Evolutionary conservation across 2,329 filamentous ascomycete species (phyloP), one percentile per base, ranked within the genome.

Genomic region (Emmonsia crescens): DNA sequence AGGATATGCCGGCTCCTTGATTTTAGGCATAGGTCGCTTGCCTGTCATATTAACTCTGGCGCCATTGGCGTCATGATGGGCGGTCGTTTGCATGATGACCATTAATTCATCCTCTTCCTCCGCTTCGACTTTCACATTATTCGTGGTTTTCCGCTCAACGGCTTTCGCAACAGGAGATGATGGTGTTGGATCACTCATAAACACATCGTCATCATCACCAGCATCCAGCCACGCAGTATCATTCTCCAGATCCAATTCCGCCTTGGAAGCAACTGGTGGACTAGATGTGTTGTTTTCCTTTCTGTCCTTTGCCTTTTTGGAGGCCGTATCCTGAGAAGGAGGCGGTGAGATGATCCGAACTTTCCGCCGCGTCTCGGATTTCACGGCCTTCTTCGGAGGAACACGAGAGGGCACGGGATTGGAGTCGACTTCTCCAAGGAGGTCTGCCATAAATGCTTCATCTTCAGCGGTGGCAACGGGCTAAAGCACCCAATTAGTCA

Each of bases 81-180:
- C 89, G 44, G 88, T 84, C 61, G 83, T 83, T 72, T 95, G 88
- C 27, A 89, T 86, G 60, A 96, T 85, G 71, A 96, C 92, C 85
- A 96, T 89, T 78, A 92, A 81, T 64, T 86, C 84, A 54, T 90
- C 88, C 2, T 89, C 87, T 14, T 91, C 89, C 0, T 86, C 82
- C 14, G 87, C 85, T 63, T 88, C 86, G 16, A 75, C 72, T 66
- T 87, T 86, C 36, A 85, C 73, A 2, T 72, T 64, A 76, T 76
- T 70, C 76, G 83, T 67, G 72, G 71, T 77, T 74, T 88, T 94
- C 63, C 91, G 84, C 70, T 89, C 85, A 8, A 89, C 84, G 44
- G 86, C 89, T 69, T 91, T 92, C 49, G 85, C 84, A 6, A 91
- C 85, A 0, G 94, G 94, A 1, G 94, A 97, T 0, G 93, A 97